A percentile compares a stretch with the other conserved stretches of the same genome.
These are phyloP conservation scores for Conringia planisiliqua DNA, from an alignment of 345 rosid species.

Conservation along the genomic window DNA sequence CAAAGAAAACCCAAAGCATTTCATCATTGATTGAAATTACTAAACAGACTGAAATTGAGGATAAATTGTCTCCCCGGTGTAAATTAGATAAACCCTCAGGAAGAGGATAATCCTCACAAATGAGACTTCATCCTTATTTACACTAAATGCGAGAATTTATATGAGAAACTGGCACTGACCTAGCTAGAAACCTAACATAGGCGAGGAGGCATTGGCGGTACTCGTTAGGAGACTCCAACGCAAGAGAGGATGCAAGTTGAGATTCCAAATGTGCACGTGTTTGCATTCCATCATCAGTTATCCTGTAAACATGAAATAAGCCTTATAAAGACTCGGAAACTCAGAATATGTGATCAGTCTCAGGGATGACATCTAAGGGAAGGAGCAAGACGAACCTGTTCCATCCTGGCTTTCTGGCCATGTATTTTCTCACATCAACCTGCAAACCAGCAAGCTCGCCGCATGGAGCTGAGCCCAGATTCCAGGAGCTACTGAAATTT, in stretches of 20 bases:
- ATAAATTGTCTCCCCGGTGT: neutral
- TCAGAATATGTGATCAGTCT: neutral
- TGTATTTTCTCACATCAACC: slow-evolving; percentile 88
- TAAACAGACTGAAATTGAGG: neutral
- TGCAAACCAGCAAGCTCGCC: slow-evolving; percentile 96
- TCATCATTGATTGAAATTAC: neutral
- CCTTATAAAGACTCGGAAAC: neutral
- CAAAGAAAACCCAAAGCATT: neutral
- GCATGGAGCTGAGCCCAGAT: slow-evolving; percentile 72
- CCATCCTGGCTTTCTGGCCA: slow-evolving; percentile 99
- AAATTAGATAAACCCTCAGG: neutral
- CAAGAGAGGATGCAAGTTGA: slow-evolving; percentile 87
- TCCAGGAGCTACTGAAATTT: slow-evolving; percentile 92
- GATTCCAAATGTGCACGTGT: slow-evolving; percentile 96
- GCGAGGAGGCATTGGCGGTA: slow-evolving; percentile 94
- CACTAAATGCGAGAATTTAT: neutral
- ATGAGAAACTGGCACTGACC: slow-evolving; percentile 42
- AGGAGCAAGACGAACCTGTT: slow-evolving; percentile 60
- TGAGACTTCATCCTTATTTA: neutral
- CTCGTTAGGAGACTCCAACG: slow-evolving; percentile 80
- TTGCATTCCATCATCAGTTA: slow-evolving; percentile 95
- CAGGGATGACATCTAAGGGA: neutral
- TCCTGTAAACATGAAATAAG: slow-evolving; percentile 45
- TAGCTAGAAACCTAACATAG: slow-evolving; percentile 82
- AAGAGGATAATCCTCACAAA: too few relatives aligned